Conservation (phyloP, 257 asterid genomes). For the Jasminum sambac region DNA sequence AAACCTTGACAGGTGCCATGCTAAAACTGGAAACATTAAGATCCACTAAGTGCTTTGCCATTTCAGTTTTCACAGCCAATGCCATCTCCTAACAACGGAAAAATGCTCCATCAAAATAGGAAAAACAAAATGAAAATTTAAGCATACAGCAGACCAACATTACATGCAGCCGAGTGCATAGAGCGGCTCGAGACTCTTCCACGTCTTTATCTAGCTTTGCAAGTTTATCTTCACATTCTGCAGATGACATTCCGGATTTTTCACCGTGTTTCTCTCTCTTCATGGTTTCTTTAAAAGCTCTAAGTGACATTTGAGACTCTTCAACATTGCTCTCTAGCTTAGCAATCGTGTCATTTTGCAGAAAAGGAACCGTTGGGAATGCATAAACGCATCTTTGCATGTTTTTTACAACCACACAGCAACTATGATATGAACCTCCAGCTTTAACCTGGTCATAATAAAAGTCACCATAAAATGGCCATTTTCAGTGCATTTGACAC, state of each 20-base stretch:
- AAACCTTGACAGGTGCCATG: constrained; percentile 89
- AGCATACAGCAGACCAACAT: constrained; percentile 18
- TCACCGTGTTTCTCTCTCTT: constrained; percentile 42
- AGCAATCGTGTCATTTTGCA: constrained; percentile 38
- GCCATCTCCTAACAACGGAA: constrained; percentile 67
- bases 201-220: constrained; percentile 60
- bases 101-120: constrained; percentile 22
- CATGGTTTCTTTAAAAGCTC: constrained; percentile 42
- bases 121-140: constrained; percentile 21
- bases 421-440: constrained; percentile 73
- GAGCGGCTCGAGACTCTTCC: constrained; percentile 61
- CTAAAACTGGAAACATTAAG: constrained; percentile 70
- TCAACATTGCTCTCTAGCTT: constrained; percentile 66
- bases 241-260: constrained; percentile 31
- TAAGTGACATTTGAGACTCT: constrained; percentile 52
- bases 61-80: constrained; percentile 71
- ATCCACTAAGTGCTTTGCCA: constrained; percentile 53
- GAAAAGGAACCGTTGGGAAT: constrained; percentile 62
- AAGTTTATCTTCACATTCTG: constrained; percentile 35
- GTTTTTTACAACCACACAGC: constrained; percentile 82
- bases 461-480: constrained; percentile 25
- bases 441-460: constrained; percentile 60
- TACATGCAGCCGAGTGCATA: constrained; percentile 73
- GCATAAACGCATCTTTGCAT: constrained; percentile 92
- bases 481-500: constrained; percentile 5